Evolutionary conservation across 108 stramenopile genomes (phyloP), one percentile per base, ranked within the genome.

Genomic region (Hondaea fermentalgiana): DNA sequence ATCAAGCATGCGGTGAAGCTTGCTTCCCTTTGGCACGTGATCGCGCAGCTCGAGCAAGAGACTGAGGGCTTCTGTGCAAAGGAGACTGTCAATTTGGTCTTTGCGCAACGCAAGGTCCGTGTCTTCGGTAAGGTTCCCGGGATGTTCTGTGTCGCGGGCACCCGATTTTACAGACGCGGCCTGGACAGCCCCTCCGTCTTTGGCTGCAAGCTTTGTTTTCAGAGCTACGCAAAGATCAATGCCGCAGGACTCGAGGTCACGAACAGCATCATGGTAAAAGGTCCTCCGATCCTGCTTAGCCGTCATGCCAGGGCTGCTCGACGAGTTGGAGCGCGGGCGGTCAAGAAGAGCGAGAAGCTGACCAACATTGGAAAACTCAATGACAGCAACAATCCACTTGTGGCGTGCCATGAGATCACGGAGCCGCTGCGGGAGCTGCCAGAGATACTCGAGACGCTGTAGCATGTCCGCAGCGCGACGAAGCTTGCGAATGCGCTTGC

Each of bases 351-450:
- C 6, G 76, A 83, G 76, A 35, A 53, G 76, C 76, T 83, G 76
- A 17, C 76, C 76, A 23, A 53, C 76, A 45, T 83, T 83, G 45
- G 76, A 47, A 23, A 83, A 83, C 51, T 83, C 76, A 35, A 83
- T 83, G 76, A 83, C 76, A 28, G 76, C 76, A 12, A 53, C 76
- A 53, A 83, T 83, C 76, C 76, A 83, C 76, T 53, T 83, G 76
- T 83, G 45, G 49, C 51, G 49, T 6, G 49, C 76, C 76, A 83
- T 83, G 76, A 83, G 76, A 23, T 83, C 51, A 6, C 76, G 76
- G 6, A 83, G 28, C 16, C 51, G 76, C 23, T 83, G 76, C 49
- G 76, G 76, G 1, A 83, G 28, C 51, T 83, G 76, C 76, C 76
- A 83, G 49, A 83, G 51, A 45, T 83, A 83, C 76, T 83, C 76